phyloP scores from a whole-genome alignment of 768 basidiomycete species.

The Gloeostereum incarnatum region DNA sequence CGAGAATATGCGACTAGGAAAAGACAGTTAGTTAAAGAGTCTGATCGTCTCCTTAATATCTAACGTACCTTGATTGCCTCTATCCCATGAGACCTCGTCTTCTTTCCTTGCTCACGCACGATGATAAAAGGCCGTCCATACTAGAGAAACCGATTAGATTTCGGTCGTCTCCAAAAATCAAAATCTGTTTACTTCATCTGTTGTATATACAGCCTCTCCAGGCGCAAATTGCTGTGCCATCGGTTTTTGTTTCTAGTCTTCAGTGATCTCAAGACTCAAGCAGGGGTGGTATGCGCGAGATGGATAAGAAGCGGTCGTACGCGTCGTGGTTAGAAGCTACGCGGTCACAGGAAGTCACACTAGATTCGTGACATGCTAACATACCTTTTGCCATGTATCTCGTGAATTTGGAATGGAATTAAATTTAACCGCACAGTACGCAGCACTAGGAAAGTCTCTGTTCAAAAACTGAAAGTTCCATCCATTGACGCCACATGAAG shows the following conservation, averaged over 20 bases:
- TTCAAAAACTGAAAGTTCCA: too few species aligned
- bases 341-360: not conserved
- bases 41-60: constrained; percentile 3
- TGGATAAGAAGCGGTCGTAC: too few species aligned
- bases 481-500: too few species aligned
- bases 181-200: constrained; percentile 57
- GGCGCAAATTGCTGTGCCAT: too few species aligned
- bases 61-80: constrained; percentile 89
- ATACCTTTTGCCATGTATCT: too few species aligned
- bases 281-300: too few species aligned
- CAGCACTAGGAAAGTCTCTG: too few species aligned
- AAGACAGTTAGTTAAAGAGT: constrained; percentile 7
- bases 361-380: constrained; percentile 13
- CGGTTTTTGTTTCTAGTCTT: too few species aligned
- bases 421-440: too few species aligned
- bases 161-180: not conserved
- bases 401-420: too few species aligned
- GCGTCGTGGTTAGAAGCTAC: too few species aligned
- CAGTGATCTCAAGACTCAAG: too few species aligned
- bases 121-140: constrained; percentile 98
- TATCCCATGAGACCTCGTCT: constrained; percentile 84
- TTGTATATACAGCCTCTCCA: constrained; percentile 81
- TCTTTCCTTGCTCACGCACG: constrained; percentile 86
- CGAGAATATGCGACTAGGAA: constrained; percentile 84
- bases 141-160: constrained; percentile 25